Conservation (phyloP, 1,284 basidiomycete genomes). For the Cryptococcus sp. region DNA sequence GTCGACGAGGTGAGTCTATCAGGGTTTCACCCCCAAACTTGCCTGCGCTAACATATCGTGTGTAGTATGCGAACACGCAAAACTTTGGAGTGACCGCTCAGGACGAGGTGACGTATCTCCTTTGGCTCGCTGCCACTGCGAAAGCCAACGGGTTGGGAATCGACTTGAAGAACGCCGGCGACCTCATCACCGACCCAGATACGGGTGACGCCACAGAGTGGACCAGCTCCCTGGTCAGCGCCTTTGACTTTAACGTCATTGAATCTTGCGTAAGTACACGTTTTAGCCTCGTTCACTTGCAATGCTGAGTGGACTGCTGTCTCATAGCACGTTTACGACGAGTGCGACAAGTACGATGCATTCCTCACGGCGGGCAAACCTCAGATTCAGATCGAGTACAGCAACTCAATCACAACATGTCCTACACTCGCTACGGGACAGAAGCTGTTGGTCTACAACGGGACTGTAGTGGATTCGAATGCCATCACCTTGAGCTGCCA, state of each 20-base stretch:
- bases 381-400: constrained; percentile 39
- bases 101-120: constrained; percentile 30
- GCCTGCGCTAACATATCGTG: neutral
- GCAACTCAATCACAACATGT: constrained; percentile 13
- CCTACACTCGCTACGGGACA: constrained; percentile 15
- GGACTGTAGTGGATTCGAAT: constrained; percentile 15
- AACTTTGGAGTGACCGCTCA: constrained; percentile 22
- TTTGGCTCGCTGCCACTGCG: constrained; percentile 21
- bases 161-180: constrained; percentile 43
- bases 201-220: constrained; percentile 13
- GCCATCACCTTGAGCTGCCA: constrained; percentile 25
- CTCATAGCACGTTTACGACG: constrained; percentile 22
- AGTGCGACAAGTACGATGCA: constrained; percentile 30
- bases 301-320: neutral
- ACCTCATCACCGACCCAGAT: constrained; percentile 21
- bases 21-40: neutral
- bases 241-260: constrained; percentile 31
- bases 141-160: constrained; percentile 22
- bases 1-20: constrained; percentile 26
- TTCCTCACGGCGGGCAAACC: constrained; percentile 35
- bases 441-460: constrained; percentile 22
- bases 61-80: constrained; percentile 27
- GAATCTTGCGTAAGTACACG: constrained; percentile 28
- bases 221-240: constrained; percentile 9
- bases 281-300: constrained; percentile 28